Evolutionary conservation across 768 basidiomycete species (phyloP).

Genomic region (Leccinum aurantiacum): DNA sequence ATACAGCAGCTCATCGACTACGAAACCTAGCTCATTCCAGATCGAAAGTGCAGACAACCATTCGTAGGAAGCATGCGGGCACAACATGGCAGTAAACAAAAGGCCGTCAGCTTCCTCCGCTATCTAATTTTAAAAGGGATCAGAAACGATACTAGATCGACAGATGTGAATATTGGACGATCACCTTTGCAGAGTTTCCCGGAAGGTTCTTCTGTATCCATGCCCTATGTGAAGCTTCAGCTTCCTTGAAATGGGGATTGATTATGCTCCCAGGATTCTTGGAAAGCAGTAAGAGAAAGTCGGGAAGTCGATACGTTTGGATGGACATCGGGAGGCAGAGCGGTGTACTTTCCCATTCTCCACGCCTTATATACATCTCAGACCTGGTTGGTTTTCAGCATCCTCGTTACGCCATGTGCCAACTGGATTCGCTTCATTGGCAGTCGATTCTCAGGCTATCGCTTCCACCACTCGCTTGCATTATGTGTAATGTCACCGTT

Average conservation of each 20-base stretch:
- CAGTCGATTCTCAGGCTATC: too few relatives aligned
- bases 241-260: not conserved
- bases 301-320: not conserved
- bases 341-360: not conserved
- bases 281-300: not conserved
- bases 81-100: not conserved
- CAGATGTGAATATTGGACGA: not conserved
- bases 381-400: not conserved
- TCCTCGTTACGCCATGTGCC: too few relatives aligned
- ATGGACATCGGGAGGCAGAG: not conserved
- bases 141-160: not conserved
- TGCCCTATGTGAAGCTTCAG: not conserved
- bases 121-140: not conserved
- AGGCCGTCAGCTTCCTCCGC: not conserved
- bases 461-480: too few relatives aligned
- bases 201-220: not conserved
- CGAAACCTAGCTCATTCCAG: not conserved
- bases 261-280: not conserved
- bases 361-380: not conserved
- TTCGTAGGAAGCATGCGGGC: not conserved
- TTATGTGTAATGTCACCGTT: too few relatives aligned
- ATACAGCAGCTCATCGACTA: not conserved
- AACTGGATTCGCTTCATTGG: too few relatives aligned
- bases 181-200: not conserved
- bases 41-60: not conserved